Base-by-base conservation (phyloP, 371 early-diverging fungal genomes). In the Smittium mucronatum region DNA sequence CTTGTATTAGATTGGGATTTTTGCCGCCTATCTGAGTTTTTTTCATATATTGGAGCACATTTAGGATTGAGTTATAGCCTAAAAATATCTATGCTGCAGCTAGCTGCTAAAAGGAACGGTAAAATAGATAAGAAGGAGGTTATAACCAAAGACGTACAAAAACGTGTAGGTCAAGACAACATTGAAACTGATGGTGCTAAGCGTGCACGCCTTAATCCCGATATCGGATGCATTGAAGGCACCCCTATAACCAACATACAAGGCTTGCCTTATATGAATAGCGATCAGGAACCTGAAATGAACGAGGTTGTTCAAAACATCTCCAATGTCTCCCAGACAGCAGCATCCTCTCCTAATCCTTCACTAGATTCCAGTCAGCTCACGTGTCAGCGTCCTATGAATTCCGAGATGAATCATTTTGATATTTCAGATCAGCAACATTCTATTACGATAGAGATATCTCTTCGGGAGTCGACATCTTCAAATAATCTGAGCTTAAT, bases 1-100 rank as follows among this genome's bases (percentile, higher is more conserved):
- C 82, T 89, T 34, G 85, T 87, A 0, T 81, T 83, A 28, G 86
- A 86, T 68, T 89, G 89, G 89, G 88, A 88, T 74, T 89, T 89
- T 78, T 88, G 87, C 63, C 84, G 87, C 32, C 76, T 89, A 36
- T 88, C 88, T 1, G 88, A 88, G 73, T 88, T 89, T 60, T 89
- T 89, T 79, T 87, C 87, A 75, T 85, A 82, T 57, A 75, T 89
- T 36, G 84, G 85, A 70, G 82, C 83, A 57, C 81, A 81, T 57
- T 84, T 88, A 11, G 87, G 86, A 17, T 81, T 89, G 36, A 87
- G 83, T 68, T 87, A 87, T 73, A 83, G 86, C 67, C 81, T 88
- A 58, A 89, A 89, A 74, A 87, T 88, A 57, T 77, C 84, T 57
- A 86, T 89, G 82, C 74, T 89, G 16, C 87, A 89, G 70, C 85